Base-by-base conservation (phyloP, 2,329 filamentous ascomycete genomes). In the Stagonosporopsis vannaccii region DNA sequence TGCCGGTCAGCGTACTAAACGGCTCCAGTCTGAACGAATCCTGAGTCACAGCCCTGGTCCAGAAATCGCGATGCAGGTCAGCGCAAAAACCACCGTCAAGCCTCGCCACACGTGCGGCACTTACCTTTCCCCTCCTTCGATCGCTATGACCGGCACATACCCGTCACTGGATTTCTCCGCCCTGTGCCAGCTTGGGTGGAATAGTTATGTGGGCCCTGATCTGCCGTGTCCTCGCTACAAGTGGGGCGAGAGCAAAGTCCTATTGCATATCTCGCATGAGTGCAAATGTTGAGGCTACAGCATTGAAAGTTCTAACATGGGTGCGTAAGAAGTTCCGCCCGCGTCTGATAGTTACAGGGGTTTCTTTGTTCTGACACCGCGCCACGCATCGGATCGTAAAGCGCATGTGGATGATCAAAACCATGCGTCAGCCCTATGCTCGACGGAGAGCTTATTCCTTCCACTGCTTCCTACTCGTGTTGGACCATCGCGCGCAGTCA, bases 61-160 rank as follows among this genome's bases (percentile, higher is more conserved):
- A 56, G 54, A 58, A 62, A 52, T 43, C 47, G 22, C 36, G 49
- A 50, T 54, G 49, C 59, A 56, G 19, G 52, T 57, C 52, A 58
- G 60, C 46, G 62, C 51, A 57, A 60, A 41, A 63, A 66, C 52
- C 57, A 45, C 60, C 55, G 62, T 66, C 58, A 47, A 60, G 59
- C 63, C 63, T 71, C 60, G 65, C 68, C 68, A 69, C 69, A 62
- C 58, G 44, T 51, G 62, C 60, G 17, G 57, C 60, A 60, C 64
- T 30, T 51, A 35, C 41, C 23, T 50, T 39, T 50, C 54, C 36
- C 37, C 36, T 17, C 47, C 26, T 13, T 28, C 26, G 32, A 43
- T 48, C n/a, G 25, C 19, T 44, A 46, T 41, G 36, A 28, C 42
- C 52, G 50, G 59, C 53, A 39, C 53, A 39, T 39, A 47, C 32